Percentiles rank a stretch among this genome's conserved stretches.
phyloP scores from a whole-genome alignment of 768 basidiomycete species.

The Melanogaster broomeanus region DNA sequence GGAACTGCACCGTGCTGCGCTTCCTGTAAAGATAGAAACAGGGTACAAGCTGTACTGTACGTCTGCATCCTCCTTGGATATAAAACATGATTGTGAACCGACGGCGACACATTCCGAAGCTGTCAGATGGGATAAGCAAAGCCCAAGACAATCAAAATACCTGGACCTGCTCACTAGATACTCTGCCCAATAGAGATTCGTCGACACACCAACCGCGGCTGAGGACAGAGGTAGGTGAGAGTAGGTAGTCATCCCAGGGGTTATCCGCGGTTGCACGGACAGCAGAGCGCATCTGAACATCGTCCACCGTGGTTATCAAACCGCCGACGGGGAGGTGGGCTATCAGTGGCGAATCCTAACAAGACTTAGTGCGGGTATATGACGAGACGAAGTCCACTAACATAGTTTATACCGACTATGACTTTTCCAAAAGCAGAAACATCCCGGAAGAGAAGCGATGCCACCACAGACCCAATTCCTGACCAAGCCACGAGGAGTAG shows the following conservation, averaged over 20 bases:
- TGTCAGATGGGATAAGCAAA: slow-evolving; percentile 2
- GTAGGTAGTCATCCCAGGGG: slow-evolving; percentile 51
- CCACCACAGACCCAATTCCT: slow-evolving; percentile 27
- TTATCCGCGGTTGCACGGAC: slow-evolving; percentile 25
- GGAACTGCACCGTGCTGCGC: slow-evolving; percentile 41
- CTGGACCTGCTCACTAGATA: slow-evolving; percentile 9
- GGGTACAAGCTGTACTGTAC: slow-evolving; percentile 58
- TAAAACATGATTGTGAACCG: slow-evolving; percentile 44
- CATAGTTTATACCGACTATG: slow-evolving; percentile 55
- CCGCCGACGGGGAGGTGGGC: slow-evolving; percentile 56
- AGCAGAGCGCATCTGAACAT: slow-evolving; percentile 43
- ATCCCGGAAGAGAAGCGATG: slow-evolving; percentile 51
- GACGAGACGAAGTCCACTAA: slow-evolving; percentile 33
- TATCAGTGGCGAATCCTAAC: slow-evolving; percentile 63
- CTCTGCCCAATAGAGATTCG: slow-evolving; percentile 31
- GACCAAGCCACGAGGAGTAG: slow-evolving; percentile 40
- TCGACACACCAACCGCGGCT: slow-evolving; percentile 65
- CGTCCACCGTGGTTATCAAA: slow-evolving; percentile 68
- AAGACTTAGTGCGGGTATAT: slow-evolving; percentile 5
- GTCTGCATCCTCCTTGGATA: slow-evolving; percentile 27
- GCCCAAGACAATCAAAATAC: background rate
- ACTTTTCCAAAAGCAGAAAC: slow-evolving; percentile 51
- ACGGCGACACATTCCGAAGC: slow-evolving; percentile 7
- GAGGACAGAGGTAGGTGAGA: slow-evolving; percentile 9
- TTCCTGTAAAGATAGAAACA: slow-evolving; percentile 44